Evolutionary conservation across 306 rosid species (phyloP).

Genomic region (Cicer chorassanicum): DNA sequence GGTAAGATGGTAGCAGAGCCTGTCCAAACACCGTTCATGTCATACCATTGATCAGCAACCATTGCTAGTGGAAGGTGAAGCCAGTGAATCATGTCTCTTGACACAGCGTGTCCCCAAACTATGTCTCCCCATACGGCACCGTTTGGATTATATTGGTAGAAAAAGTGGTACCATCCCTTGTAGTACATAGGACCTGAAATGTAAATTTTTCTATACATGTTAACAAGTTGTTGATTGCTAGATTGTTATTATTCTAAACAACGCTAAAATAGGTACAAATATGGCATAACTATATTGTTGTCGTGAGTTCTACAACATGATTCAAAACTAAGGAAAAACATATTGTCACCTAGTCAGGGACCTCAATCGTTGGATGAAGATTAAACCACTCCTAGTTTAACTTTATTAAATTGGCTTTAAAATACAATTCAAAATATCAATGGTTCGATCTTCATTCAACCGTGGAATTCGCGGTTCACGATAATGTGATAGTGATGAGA

Average conservation of each 20-base stretch:
- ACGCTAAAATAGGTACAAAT: background rate
- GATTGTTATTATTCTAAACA: background rate
- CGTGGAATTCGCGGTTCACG: too few relatives aligned
- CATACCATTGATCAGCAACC: slow-evolving; percentile 89
- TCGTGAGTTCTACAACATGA: too few relatives aligned
- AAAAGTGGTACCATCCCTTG: slow-evolving; percentile 97
- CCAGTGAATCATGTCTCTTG: slow-evolving; percentile 90
- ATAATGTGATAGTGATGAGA: too few relatives aligned
- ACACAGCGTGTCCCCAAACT: slow-evolving; percentile 95
- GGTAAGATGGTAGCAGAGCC: slow-evolving; percentile 90
- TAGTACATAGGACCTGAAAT: slow-evolving; percentile 79
- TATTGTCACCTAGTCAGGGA: too few relatives aligned
- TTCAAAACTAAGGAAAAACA: too few relatives aligned
- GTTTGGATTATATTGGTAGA: slow-evolving; percentile 89
- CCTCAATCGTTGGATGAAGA: background rate
- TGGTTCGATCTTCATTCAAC: too few relatives aligned
- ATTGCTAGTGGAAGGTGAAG: slow-evolving; percentile 90
- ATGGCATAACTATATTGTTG: too few relatives aligned
- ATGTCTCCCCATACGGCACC: slow-evolving; percentile 92
- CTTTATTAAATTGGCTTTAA: too few relatives aligned
- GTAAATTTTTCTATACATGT: slow-evolving; percentile 27
- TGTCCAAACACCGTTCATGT: slow-evolving; percentile 80
- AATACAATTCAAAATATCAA: too few relatives aligned
- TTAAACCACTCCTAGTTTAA: background rate
- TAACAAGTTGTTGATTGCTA: background rate